Evolutionary conservation across 495 filamentous ascomycete species (phyloP), one percentile per base, ranked within the genome.

Genomic region (Chlorociboria aeruginascens): DNA sequence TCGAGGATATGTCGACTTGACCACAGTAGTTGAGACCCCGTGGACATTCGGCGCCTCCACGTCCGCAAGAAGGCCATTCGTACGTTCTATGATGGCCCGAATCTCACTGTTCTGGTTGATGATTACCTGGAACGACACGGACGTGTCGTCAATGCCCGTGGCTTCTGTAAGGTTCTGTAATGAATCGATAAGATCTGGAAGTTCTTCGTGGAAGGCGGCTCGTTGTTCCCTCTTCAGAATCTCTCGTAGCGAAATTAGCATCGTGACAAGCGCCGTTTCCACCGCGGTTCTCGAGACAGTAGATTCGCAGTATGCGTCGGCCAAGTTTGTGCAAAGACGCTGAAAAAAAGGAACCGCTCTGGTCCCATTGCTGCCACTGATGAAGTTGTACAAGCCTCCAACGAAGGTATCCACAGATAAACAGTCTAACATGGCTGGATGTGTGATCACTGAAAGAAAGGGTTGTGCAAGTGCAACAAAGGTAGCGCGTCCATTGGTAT

Each of bases 381-480:
- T 43, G 34, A 53, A 53, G 34, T 46, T 50, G 38, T 57, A 57
- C 31, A 57, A 34, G 28, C 17, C 30, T 53, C 47, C 43, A 6
- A 57, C 54, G 20, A 35, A 36, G 6, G 43, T 56, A 36, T 56
- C 49, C 8, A 56, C 40, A 32, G 53, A 45, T 12, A 56, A 36
- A 30, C 53, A 52, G 32, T 56, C 44, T 29, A 56, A 32, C n/a
- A 51, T 12, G 20, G 44, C 40, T 13, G 32, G 36, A 30, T 56
- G 53, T 25, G 53, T 48, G 17, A 56, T 49, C 14, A 52, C 49
- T 16, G n/a, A 35, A 12, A 56, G 49, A 44, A 56, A 56, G 17
- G 45, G 45, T 16, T 50, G 30, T 30, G 43, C 48, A 33, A 50
- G 43, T 36, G 16, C 28, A 40, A 55, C 30, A 41, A 55, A 55